Base-by-base conservation (phyloP, 106 monocot genomes). In the Dioscorea dumetorum region DNA sequence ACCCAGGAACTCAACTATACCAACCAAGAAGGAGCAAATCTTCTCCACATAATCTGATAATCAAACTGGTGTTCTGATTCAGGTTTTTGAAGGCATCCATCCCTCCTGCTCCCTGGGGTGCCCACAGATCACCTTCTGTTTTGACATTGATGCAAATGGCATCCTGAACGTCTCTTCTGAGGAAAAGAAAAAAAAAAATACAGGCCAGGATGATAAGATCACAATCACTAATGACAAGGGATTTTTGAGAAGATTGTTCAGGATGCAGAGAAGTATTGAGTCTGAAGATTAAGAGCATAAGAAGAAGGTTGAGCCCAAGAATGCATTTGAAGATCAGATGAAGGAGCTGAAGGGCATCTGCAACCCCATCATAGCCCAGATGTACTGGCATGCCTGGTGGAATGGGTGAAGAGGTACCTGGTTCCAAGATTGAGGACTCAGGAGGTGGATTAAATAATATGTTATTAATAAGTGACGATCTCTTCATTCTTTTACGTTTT, bases 111-210 rank as follows among this genome's bases (percentile, higher is more conserved):
- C 88, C 88, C 1, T 61, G 76, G 12, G 85, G 88, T 41, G 85
- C 79, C 82, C 88, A 17, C 81, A 85, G 71, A 85, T 89, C 73
- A 82, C 64, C 1, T 85, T 89, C 28, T 79, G 81, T 76, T 89
- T 89, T 20, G 84, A 82, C 64, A 85, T 89, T 22, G 84, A 84
- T 49, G 88, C 81, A 9, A 84, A 88, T 24, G 88, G 88, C 18
- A 84, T 88, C 53, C 24, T 88, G 50, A 85, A 89, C 51, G 88
- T 85, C n/a, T 89, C 85, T 0, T 83, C 87, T 1, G 87, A 83
- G 83, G 87, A n/a, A n/a, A n/a, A n/a, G n/a, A n/a, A n/a, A n/a
- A n/a, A 87, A 61, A 83, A 83, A 73, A 87, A 77, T 13, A 74
- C 87, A 2, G 87, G 87, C 20, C 62, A 74, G 83, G 83, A 74